Evolutionary conservation across 306 rosid species (phyloP), one percentile per base, ranked within the genome.

Genomic region (Castanospermum australe): DNA sequence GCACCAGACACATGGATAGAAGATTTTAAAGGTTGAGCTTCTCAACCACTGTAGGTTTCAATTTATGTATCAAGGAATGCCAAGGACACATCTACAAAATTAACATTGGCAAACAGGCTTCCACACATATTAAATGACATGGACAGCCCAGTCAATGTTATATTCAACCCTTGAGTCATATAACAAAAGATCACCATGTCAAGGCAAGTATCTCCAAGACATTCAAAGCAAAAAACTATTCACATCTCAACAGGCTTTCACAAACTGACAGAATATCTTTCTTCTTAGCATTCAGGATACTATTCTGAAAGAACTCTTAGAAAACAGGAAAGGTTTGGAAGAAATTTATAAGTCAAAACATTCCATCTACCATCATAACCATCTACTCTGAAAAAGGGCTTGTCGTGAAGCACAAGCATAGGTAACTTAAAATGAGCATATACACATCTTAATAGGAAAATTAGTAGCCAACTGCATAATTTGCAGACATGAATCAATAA

Each of bases 401-500:
- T 8, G 1, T 42, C 8, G n/a, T n/a, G 24, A 55, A 52, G 62
- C 45, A 75, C 18, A 6, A 54, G 15, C 9, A 78, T 30, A 39
- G 35, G 25, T 54, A 56, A 61, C 56, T 63, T 24, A 78, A 51
- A 73, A 10, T 73, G 5, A 57, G 52, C 48, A 45, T 56, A 33
- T 25, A 20, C 45, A 30, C 48, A 20, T 12, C 3, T 5, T 2
- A 59, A 22, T 15, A 52, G 24, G 45, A 24, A 18, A 5, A 18
- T 21, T 10, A 50, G 33, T 13, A 33, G 14, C 20, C 63, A 50
- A 11, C 18, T 18, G n/a, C 50, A 33, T 51, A 5, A 21, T 17
- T 44, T 42, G 24, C 54, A 54, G 64, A 65, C 18, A 75, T 45
- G 54, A 42, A 75, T 76, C 42, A 80, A 65, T 39, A 44, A 45